These are phyloP conservation scores for Colletotrichum eremochloae DNA, from an alignment of 2,329 filamentous ascomycete species.

Conservation along the genomic window DNA sequence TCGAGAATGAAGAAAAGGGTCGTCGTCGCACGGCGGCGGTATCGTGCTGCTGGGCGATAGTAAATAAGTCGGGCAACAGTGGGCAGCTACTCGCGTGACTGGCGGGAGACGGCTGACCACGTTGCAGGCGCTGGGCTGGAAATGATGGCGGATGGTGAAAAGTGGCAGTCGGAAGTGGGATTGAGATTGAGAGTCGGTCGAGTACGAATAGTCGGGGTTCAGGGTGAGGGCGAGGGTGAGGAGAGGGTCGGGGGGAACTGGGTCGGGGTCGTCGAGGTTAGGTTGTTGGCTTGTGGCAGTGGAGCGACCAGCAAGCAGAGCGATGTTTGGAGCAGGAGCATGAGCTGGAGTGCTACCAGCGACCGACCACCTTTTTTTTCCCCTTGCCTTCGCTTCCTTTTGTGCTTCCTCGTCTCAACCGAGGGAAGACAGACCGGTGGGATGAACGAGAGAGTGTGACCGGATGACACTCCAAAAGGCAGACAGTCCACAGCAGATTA, in stretches of 20 bases:
- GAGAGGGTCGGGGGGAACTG: constrained; percentile 36
- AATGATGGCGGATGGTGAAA: constrained; percentile 30
- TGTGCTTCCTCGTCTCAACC: constrained; percentile 2
- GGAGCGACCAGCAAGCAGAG: constrained; percentile 30
- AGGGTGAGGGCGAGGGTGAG: constrained; percentile 32
- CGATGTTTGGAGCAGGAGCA: constrained; percentile 32
- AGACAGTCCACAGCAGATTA: constrained; percentile 4
- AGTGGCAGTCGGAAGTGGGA: constrained; percentile 20
- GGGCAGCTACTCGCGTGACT: constrained; percentile 39
- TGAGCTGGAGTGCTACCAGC: constrained; percentile 32
- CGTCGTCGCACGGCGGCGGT: constrained; percentile 40
- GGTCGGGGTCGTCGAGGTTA: constrained; percentile 40
- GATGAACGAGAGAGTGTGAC: neutral
- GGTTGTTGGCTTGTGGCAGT: constrained; percentile 40
- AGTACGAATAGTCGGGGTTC: constrained; percentile 37
- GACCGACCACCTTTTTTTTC: constrained; percentile 12
- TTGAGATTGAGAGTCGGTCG: constrained; percentile 35
- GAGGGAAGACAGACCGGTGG: constrained; percentile 3
- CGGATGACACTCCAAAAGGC: neutral
- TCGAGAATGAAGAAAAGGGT: constrained; percentile 34
- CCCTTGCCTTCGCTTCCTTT: neutral
- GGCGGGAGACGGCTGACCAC: constrained; percentile 34
- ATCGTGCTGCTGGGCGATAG: constrained; percentile 35
- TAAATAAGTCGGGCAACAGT: constrained; percentile 36
- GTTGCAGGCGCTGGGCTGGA: constrained; percentile 40